Percentiles rank a stretch among this genome's conserved stretches.
Evolutionary conservation across 345 rosid genomes (phyloP).

Genomic region (Brassica nigra): DNA sequence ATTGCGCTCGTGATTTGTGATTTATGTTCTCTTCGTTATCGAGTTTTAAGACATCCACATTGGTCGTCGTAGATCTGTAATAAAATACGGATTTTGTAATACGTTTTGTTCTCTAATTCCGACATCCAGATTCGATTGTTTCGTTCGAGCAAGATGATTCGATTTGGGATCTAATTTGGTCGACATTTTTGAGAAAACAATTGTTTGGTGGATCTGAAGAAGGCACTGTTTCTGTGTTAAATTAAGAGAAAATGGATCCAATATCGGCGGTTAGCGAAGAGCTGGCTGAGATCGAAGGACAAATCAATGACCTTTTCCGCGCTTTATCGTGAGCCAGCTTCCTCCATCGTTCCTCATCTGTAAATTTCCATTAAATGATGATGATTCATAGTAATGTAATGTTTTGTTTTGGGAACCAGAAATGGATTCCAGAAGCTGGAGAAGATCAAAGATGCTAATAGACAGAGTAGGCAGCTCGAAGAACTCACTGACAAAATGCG

Average conservation of each 20-base stretch:
- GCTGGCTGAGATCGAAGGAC: slow-evolving; percentile 84
- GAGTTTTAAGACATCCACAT: slow-evolving; percentile 30
- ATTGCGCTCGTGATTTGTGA: slow-evolving; percentile 15
- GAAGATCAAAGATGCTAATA: slow-evolving; percentile 85
- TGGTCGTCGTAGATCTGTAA: slow-evolving; percentile 31
- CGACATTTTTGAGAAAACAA: slow-evolving; percentile 5
- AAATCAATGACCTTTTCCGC: slow-evolving; percentile 83
- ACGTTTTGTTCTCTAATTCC: slow-evolving; percentile 10
- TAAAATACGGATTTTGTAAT: not conserved
- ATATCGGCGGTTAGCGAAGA: slow-evolving; percentile 74
- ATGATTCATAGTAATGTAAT: not conserved
- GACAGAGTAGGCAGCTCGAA: slow-evolving; percentile 93
- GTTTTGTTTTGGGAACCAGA: slow-evolving; percentile 14
- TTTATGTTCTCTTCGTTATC: slow-evolving; percentile 9
- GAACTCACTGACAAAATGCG: slow-evolving; percentile 96
- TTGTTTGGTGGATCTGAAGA: slow-evolving; percentile 37
- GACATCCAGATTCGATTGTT: slow-evolving; percentile 19
- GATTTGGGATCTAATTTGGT: not conserved
- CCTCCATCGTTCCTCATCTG: not conserved
- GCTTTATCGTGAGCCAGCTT: slow-evolving; percentile 67
- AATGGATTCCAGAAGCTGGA: slow-evolving; percentile 97
- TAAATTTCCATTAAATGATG: not conserved
- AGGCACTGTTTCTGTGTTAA: not conserved
- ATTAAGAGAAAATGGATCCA: slow-evolving; percentile 49
- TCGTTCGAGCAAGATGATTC: slow-evolving; percentile 10